phyloP scores from a whole-genome alignment of 768 basidiomycete species.

The Panaeolus papilionaceus region DNA sequence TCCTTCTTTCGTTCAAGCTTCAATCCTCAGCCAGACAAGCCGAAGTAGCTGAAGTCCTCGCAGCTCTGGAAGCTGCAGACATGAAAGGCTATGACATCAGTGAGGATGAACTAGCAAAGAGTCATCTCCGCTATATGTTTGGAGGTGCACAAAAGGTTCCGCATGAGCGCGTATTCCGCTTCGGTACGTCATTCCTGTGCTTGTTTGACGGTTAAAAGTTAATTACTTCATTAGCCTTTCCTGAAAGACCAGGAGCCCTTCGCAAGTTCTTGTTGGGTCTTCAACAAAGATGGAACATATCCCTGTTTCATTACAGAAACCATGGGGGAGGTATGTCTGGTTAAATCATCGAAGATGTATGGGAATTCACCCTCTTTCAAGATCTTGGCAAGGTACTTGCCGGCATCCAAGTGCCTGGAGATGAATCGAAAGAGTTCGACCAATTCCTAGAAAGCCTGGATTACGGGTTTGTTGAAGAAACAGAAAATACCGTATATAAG shows the following conservation, averaged over 20 bases:
- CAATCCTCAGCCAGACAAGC: constrained; percentile 60
- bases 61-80: constrained; percentile 63
- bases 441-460: constrained; percentile 79
- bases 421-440: constrained; percentile 71
- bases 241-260: constrained; percentile 91
- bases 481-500: constrained; percentile 84
- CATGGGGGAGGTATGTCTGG: constrained; percentile 86
- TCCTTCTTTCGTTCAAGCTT: constrained; percentile 91
- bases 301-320: constrained; percentile 97
- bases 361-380: constrained; percentile 34
- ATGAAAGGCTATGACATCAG: constrained; percentile 92
- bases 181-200: constrained; percentile 64
- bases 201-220: constrained; percentile 4
- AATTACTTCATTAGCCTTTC: constrained; percentile 72
- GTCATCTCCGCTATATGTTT: constrained; percentile 93
- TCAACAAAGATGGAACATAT: constrained; percentile 90
- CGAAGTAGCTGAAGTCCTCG: constrained; percentile 72
- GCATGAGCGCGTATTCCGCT: constrained; percentile 90
- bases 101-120: constrained; percentile 95
- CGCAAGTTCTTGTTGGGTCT: constrained; percentile 88
- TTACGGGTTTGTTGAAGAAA: constrained; percentile 93
- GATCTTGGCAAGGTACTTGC: constrained; percentile 94
- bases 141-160: constrained; percentile 82
- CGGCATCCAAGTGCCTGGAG: constrained; percentile 87
- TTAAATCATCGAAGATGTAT: neutral